phyloP scores from a whole-genome alignment of 768 basidiomycete genomes.

The Suillus plorans region DNA sequence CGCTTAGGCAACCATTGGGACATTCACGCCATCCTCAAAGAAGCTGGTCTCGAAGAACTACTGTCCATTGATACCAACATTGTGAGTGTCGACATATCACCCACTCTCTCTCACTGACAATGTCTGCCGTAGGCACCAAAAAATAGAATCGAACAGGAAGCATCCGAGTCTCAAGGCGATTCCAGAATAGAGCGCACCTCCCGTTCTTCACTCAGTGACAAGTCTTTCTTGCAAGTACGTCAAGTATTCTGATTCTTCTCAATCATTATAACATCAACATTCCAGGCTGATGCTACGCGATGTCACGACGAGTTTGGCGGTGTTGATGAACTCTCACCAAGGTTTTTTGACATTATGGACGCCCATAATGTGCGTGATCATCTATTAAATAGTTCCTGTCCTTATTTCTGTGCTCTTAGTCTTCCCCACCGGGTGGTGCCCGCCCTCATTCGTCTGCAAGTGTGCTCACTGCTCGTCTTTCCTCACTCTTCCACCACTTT shows the following conservation, averaged over 20 bases:
- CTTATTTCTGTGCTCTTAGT: not conserved
- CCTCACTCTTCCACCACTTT: too few relatives aligned
- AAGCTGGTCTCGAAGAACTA: not conserved
- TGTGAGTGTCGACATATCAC: not conserved
- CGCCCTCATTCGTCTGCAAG: too few relatives aligned
- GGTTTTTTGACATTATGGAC: not conserved
- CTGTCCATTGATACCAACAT: not conserved
- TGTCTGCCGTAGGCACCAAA: not conserved
- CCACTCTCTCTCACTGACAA: not conserved
- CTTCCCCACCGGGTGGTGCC: not conserved
- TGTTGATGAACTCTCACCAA: not conserved
- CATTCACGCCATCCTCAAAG: too few relatives aligned
- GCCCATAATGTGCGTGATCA: not conserved
- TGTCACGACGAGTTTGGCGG: not conserved
- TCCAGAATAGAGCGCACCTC: not conserved
- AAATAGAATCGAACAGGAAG: not conserved
- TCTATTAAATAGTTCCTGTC: not conserved
- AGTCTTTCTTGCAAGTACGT: not conserved
- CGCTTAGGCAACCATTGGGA: too few relatives aligned
- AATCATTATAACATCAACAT: not conserved
- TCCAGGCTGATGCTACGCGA: not conserved
- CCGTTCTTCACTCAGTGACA: not conserved
- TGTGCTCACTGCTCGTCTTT: too few relatives aligned
- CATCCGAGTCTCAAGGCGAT: not conserved
- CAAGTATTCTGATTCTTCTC: not conserved